Evolutionary conservation across 2,329 filamentous ascomycete genomes (phyloP), one percentile per base, ranked within the genome.

Genomic region (Pseudogymnoascus sp.): DNA sequence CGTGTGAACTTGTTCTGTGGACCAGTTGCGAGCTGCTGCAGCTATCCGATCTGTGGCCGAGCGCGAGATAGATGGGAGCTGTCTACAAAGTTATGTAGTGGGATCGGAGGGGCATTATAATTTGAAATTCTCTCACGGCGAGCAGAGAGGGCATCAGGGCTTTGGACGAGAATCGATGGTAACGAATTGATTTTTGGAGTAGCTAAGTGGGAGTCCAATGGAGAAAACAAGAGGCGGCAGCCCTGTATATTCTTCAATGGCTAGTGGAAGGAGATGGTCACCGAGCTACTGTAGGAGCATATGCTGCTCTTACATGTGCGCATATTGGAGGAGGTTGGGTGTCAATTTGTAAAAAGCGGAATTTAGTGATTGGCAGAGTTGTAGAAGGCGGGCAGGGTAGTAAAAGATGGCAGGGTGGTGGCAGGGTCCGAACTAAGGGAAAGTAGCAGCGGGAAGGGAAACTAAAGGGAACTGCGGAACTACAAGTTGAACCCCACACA

Each of bases 31-130:
- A 55, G 48, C 48, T n/a, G 29, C 29, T 55, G 48, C 48, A 55
- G 48, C n/a, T 55, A 55, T 55, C 48, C 48, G 29, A 55, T 55
- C 48, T 55, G 48, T 55, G 48, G 48, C 48, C 48, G 48, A 55
- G 29, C 48, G 48, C 18, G 48, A 36, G 35, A 33, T 27, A 55
- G 48, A n/a, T 55, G n/a, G 27, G 27, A 55, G 48, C 4, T 55
- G 29, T 52, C 48, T 55, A 33, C 48, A 55, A 55, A 55, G 48
- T 12, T 55, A 55, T 55, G 48, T 55, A 55, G 27, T 27, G 33
- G 48, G 48, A 12, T 18, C 5, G 48, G 48, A 33, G 48, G 48
- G 48, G 48, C 48, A 55, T 55, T 55, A 55, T 55, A 55, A 55
- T 55, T 55, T 55, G 48, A 55, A 55, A 18, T 55, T 18, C 29